Base-by-base conservation (phyloP, 1,284 basidiomycete species). In the Exsudoporus floridanus region DNA sequence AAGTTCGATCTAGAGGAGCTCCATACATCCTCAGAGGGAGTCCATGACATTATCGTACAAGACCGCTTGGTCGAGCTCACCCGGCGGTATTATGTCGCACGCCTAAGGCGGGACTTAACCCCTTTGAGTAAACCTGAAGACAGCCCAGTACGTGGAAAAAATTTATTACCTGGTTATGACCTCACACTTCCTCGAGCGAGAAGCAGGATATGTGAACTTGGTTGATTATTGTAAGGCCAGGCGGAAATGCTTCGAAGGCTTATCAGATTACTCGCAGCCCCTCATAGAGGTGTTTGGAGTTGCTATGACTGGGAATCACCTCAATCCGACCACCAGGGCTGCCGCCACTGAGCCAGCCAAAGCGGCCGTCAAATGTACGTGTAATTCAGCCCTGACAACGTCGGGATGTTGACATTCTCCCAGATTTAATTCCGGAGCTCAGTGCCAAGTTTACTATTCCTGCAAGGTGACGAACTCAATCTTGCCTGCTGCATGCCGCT, bases 21-120 rank as follows among this genome's bases (percentile, higher is more conserved):
- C 12, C 73, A 76, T 52, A 68, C 70, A 4, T 63, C 81, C n/a
- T 61, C 59, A 12, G 50, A 70, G 21, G 78, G 77, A 50, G 65
- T 84, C 9, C 63, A 75, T 49, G 86, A 90, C 58, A 80, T 83
- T 23, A 72, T 92, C 21, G 73, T 93, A 31, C 84, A 88, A 66
- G 90, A 91, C 63, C 75, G 88, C 51, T 78, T 76, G 71, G 78
- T 82, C n/a, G 89, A 92, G 65, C 90, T 86, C 61, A 90, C 88
- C 2, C 75, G 84, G 57, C 76, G 85, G 49, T 88, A 84, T 65
- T 78, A 78, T 59, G 78, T 79, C 28, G 65, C 80, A 27, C 71
- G 65, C 44, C 63, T 90, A 34, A 74, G 89, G 50, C 70, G 65
- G 23, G 90, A 92, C 67, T 63, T 92, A 61, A 84, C 76, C 6